phyloP scores from a whole-genome alignment of 2,329 filamentous ascomycete species.

The Botryotinia convoluta region DNA sequence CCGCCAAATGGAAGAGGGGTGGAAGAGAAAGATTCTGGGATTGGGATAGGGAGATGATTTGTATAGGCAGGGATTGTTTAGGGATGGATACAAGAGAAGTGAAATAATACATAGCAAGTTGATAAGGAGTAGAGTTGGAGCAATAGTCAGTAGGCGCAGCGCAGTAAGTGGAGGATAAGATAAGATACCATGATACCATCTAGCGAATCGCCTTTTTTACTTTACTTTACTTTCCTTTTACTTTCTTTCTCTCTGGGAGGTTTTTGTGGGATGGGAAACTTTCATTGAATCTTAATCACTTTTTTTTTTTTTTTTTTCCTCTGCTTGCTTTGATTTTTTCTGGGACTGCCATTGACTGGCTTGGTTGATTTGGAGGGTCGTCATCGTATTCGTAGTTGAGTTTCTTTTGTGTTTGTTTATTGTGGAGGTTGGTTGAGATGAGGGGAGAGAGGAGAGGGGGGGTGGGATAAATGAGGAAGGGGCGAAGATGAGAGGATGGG shows the following conservation, averaged over 20 bases:
- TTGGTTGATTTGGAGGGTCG: neutral
- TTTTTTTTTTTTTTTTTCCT: neutral
- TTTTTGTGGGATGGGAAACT: neutral
- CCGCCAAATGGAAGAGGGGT: conserved; percentile 38
- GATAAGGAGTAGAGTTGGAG: no score
- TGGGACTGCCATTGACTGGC: conserved; percentile 1
- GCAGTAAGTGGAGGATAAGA: conserved; percentile 3
- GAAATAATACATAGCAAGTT: neutral
- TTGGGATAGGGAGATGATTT: neutral
- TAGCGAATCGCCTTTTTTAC: conserved; percentile 16
- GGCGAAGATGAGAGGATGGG: neutral
- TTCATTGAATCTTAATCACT: conserved; percentile 4
- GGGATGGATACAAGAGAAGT: neutral
- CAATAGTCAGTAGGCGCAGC: conserved; percentile 1
- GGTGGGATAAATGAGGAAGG: neutral
- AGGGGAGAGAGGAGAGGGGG: neutral
- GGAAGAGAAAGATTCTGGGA: neutral
- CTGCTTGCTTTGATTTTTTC: neutral
- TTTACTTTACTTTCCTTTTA: neutral
- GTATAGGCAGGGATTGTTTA: neutral
- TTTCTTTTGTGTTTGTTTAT: conserved; percentile 8
- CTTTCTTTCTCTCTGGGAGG: conserved; percentile 4
- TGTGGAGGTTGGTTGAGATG: neutral
- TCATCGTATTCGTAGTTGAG: neutral
- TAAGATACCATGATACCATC: conserved; percentile 21